A percentile compares a stretch with the other conserved stretches of the same genome.
These are phyloP conservation scores for Mesembryanthemum crystallinum DNA, from an alignment of 148 eudicot species.

Conservation along the genomic window DNA sequence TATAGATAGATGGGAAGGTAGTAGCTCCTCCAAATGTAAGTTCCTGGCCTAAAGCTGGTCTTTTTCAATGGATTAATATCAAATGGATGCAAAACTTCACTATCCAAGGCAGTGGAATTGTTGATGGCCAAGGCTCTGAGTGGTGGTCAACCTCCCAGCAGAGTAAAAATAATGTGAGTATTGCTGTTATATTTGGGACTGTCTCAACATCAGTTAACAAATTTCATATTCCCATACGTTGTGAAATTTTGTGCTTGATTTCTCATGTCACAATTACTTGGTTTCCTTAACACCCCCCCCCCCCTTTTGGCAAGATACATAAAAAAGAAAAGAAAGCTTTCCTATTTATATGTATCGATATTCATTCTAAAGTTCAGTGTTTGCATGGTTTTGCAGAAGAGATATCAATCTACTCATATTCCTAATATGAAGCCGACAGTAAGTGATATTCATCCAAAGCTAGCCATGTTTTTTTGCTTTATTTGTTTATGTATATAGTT, in stretches of 20 bases:
- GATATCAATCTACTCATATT: slow-evolving; percentile 25
- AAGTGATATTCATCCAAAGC: slow-evolving; percentile 13
- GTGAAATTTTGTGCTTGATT: background rate
- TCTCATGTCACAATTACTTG: background rate
- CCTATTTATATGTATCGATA: no score
- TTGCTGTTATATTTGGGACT: background rate
- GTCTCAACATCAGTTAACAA: background rate
- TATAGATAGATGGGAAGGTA: slow-evolving; percentile 68
- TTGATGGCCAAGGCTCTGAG: slow-evolving; percentile 73
- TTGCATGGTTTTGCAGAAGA: slow-evolving; percentile 33
- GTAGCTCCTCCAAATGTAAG: slow-evolving; percentile 54
- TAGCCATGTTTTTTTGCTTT: background rate
- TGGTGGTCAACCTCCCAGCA: slow-evolving; percentile 59
- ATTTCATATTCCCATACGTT: background rate
- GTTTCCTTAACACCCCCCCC: background rate
- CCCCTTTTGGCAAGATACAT: no score
- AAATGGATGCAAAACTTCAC: slow-evolving; percentile 80
- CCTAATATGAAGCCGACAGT: slow-evolving; percentile 72
- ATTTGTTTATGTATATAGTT: background rate
- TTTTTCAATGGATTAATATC: slow-evolving; percentile 76
- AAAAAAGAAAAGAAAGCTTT: no score
- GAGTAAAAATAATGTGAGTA: slow-evolving; percentile 31
- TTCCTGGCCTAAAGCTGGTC: slow-evolving; percentile 67
- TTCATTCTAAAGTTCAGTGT: background rate
- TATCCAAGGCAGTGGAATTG: slow-evolving; percentile 63